Percentiles rank a stretch among this genome's conserved stretches.
Evolutionary conservation across 352 stramenopile species (phyloP).

Genomic region (Phytophthora aleatoria): DNA sequence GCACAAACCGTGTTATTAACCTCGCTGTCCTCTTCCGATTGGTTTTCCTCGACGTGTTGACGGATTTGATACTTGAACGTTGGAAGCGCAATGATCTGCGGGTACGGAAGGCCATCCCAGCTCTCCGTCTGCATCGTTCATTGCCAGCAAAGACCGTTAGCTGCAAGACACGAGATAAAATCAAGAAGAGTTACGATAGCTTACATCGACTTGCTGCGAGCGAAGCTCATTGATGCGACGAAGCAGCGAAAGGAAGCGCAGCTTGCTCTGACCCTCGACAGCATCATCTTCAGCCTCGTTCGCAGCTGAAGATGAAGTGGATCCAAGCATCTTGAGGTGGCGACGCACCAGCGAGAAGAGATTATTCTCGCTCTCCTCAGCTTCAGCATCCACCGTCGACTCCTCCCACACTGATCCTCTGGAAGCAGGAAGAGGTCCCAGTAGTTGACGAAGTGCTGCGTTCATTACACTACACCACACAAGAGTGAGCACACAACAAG

Average conservation of each 20-base stretch:
- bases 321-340: slow-evolving; percentile 37
- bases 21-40: slow-evolving; percentile 36
- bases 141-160: slow-evolving; percentile 2
- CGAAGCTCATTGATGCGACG: slow-evolving; percentile 84
- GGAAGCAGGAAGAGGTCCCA: slow-evolving; percentile 23
- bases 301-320: slow-evolving; percentile 12
- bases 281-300: slow-evolving; percentile 24
- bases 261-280: slow-evolving; percentile 52
- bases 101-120: slow-evolving; percentile 81
- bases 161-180: not conserved
- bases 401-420: slow-evolving; percentile 8
- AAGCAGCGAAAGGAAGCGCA: slow-evolving; percentile 77
- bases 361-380: slow-evolving; percentile 32
- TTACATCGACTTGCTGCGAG: slow-evolving; percentile 77
- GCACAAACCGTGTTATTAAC: slow-evolving; percentile 79
- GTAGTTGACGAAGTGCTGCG: slow-evolving; percentile 34
- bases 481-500: not conserved
- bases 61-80: slow-evolving; percentile 79
- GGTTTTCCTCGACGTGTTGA: slow-evolving; percentile 30
- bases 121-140: slow-evolving; percentile 48
- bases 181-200: slow-evolving; percentile 8
- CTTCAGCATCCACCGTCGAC: slow-evolving; percentile 9
- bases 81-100: slow-evolving; percentile 79
- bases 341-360: slow-evolving; percentile 39
- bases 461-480: slow-evolving; percentile 28